Base-by-base conservation (phyloP, 2,329 filamentous ascomycete genomes). In the Cordyceps pruinosa region DNA sequence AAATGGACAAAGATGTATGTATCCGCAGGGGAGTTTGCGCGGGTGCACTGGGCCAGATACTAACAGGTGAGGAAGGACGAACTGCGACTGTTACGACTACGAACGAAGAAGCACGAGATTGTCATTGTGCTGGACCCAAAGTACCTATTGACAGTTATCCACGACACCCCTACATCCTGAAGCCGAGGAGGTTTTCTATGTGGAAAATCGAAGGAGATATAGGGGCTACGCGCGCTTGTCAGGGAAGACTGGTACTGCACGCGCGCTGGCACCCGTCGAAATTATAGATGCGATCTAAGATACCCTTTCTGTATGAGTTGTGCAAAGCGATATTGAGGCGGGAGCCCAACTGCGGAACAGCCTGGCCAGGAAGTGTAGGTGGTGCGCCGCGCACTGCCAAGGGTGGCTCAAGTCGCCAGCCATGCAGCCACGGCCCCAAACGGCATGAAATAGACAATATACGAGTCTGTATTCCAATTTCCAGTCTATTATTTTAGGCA, bases 41-140 rank as follows among this genome's bases (percentile, higher is more conserved):
- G 5, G 28, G 28, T 7, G 17, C 13, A n/a, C 39, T 7, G 30
- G 42, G 39, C 4, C 5, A 2, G 2, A n/a, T 56, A 50, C 68
- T 71, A 52, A 71, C 56, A n/a, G 21, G 46, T 1, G 15, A 34
- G 51, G 61, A n/a, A 87, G 79, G 89, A 94, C 65, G 89, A 92
- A 68, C 72, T 92, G 61, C 90, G 86, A 72, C 75, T 94, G 48
- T 72, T 94, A 52, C 80, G 89, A 61, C 69, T 95, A 62, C 81
- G 90, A 62, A 93, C 89, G n/a, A 90, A 86, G 75, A 91, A 89
- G 70, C 88, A 91, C 64, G 90, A 95, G 70, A 74, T 94, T 61
- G 87, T 94, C 59, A 89, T 94, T 66, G 87, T 93, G 21, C 89
- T 88, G 70, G 89, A 93, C 69, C 67, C 81, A 41, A 91, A 89